These are phyloP conservation scores for Porphyridium purpureum DNA, from an alignment of 23 red algal genomes.

Conservation along the genomic window DNA sequence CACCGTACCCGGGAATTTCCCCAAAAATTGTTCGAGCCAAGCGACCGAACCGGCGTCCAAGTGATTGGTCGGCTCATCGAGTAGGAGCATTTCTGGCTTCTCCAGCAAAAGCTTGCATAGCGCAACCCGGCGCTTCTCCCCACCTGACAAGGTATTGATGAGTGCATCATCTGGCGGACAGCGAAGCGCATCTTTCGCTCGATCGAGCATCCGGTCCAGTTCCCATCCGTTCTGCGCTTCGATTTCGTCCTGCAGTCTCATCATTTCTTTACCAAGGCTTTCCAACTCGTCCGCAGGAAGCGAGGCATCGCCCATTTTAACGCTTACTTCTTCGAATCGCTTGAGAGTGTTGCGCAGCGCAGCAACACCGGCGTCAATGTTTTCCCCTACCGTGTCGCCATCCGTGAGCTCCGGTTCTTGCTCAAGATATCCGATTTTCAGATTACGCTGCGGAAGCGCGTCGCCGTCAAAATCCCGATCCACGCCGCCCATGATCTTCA, in stretches of 20 bases:
- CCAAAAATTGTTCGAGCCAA: constrained; percentile 84
- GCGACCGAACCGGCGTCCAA: constrained; percentile 48
- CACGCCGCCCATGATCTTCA: constrained; percentile 75
- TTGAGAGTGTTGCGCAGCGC: constrained; percentile 18
- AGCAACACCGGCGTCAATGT: constrained; percentile 38
- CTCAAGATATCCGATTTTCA: constrained; percentile 52
- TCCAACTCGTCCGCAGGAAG: constrained; percentile 15
- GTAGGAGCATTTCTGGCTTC: constrained; percentile 57
- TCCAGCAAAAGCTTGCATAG: constrained; percentile 49
- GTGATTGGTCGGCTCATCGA: constrained; percentile 68
- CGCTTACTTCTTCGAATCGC: constrained; percentile 25
- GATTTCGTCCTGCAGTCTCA: constrained; percentile 43
- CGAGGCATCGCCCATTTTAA: constrained; percentile 16
- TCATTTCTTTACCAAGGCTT: constrained; percentile 46
- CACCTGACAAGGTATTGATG: constrained; percentile 51
- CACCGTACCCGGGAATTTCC: constrained; percentile 50
- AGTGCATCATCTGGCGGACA: constrained; percentile 54
- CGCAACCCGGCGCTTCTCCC: constrained; percentile 64
- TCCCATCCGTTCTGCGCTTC: constrained; percentile 74
- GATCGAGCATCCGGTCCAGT: constrained; percentile 64
- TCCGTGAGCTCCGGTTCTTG: constrained; percentile 65
- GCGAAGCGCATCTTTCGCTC: constrained; percentile 55
- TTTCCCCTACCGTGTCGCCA: constrained; percentile 60
- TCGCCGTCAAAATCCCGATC: constrained; percentile 78
- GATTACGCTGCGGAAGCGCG: constrained; percentile 34